These are phyloP conservation scores for Diaporthe helianthi DNA, from an alignment of 2,329 filamentous ascomycete genomes.

Conservation along the genomic window DNA sequence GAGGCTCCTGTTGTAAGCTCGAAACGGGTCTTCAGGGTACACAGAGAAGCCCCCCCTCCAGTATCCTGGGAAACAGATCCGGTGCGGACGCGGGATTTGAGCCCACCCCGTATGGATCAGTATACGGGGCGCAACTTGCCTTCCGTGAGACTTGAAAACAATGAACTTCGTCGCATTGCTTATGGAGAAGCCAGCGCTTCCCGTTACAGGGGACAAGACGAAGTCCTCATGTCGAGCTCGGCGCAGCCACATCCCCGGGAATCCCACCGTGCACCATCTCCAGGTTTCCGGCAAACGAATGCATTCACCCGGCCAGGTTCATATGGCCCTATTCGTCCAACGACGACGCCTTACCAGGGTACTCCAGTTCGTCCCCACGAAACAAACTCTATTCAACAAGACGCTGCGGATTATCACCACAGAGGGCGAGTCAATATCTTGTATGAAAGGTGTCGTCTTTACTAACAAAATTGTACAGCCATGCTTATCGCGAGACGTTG, in stretches of 20 bases:
- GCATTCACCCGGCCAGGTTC: slow-evolving; percentile 2
- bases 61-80: slow-evolving; percentile 12
- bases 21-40: slow-evolving; percentile 29
- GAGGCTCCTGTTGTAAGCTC: slow-evolving; percentile 13
- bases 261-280: neutral
- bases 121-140: slow-evolving; percentile 3
- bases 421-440: slow-evolving; percentile 33
- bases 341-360: neutral
- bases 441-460: neutral
- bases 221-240: slow-evolving; percentile 1
- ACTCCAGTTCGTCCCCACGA: slow-evolving; percentile 9
- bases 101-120: slow-evolving; percentile 21
- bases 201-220: neutral
- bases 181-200: slow-evolving; percentile 31
- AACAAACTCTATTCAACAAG: neutral
- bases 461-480: slow-evolving; percentile 28
- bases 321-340: neutral
- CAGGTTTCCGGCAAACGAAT: slow-evolving; percentile 22
- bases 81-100: slow-evolving; percentile 19
- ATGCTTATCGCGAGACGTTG: slow-evolving; percentile 11
- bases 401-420: slow-evolving; percentile 4
- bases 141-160: neutral
- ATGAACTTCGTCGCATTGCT: slow-evolving; percentile 18
- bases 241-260: slow-evolving; percentile 27
- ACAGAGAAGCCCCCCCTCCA: slow-evolving; percentile 18